phyloP scores from a whole-genome alignment of 805 yeast genomes.

The Yarrowia keelungensis region DNA sequence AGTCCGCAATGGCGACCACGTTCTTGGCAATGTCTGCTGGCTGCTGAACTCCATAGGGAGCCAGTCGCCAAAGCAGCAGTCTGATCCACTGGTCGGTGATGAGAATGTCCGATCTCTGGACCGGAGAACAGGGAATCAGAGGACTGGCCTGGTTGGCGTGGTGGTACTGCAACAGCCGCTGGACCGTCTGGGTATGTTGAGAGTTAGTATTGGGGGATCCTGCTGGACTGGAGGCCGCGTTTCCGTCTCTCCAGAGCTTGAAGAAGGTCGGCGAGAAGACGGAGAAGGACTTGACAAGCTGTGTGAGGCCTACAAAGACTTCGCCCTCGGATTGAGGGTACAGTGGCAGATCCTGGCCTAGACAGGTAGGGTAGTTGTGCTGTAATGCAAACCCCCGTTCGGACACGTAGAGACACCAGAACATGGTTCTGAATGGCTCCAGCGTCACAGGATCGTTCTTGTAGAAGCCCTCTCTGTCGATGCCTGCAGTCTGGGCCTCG shows the following conservation, averaged over 20 bases:
- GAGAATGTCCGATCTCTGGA: conserved; percentile 21
- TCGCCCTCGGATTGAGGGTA: conserved; percentile 27
- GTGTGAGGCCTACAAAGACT: conserved; percentile 14
- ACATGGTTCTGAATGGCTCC: conserved; percentile 29
- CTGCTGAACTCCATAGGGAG: conserved; percentile 16
- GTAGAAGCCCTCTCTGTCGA: conserved; percentile 20
- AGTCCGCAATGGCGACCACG: conserved; percentile 17
- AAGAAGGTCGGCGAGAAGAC: conserved; percentile 28
- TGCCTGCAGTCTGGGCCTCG: conserved; percentile 18
- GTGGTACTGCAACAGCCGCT: conserved; percentile 19
- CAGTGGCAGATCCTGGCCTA: conserved; percentile 24
- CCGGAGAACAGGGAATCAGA: conserved; percentile 23
- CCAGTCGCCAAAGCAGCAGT: conserved; percentile 10
- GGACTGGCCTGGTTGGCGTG: conserved; percentile 36
- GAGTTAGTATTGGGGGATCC: conserved; percentile 26
- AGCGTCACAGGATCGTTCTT: not conserved
- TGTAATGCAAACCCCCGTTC: conserved; percentile 27
- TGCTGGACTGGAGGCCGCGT: not conserved
- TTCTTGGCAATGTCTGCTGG: conserved; percentile 19
- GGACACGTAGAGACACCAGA: conserved; percentile 27
- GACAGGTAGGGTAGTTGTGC: conserved; percentile 14
- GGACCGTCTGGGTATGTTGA: conserved; percentile 25
- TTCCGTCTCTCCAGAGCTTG: conserved; percentile 23
- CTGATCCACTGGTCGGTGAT: conserved; percentile 36
- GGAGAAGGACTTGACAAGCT: conserved; percentile 22